These are phyloP conservation scores for Tilletia setariae DNA, from an alignment of 1,284 basidiomycete species.

Conservation along the genomic window DNA sequence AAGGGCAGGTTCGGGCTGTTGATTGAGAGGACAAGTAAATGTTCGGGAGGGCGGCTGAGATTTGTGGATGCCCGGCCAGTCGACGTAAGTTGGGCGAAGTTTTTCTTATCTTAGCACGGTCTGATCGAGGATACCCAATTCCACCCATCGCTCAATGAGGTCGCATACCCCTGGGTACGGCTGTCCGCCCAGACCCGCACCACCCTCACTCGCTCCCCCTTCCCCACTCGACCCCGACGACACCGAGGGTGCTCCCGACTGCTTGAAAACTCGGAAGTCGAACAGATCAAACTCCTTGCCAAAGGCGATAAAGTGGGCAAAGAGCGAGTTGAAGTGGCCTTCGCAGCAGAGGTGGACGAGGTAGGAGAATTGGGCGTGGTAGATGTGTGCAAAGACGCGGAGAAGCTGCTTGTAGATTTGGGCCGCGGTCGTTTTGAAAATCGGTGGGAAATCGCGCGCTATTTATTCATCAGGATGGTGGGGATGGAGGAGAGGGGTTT, in stretches of 20 bases:
- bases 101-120: slow-evolving; percentile 31
- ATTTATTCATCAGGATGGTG: slow-evolving; percentile 16
- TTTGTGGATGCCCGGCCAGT: too few species aligned
- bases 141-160: slow-evolving; percentile 84
- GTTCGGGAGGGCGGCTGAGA: too few species aligned
- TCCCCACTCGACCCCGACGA: slow-evolving; percentile 25
- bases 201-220: slow-evolving; percentile 1
- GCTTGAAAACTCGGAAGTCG: slow-evolving; percentile 69
- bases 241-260: neutral
- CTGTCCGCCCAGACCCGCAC: slow-evolving; percentile 19
- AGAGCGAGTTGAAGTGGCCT: slow-evolving; percentile 96
- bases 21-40: too few species aligned
- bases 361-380: slow-evolving; percentile 87
- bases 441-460: slow-evolving; percentile 86
- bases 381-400: slow-evolving; percentile 95
- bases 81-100: too few species aligned
- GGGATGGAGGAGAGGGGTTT: neutral
- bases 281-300: slow-evolving; percentile 77
- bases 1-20: too few species aligned
- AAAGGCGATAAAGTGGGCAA: slow-evolving; percentile 93
- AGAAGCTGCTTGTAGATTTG: slow-evolving; percentile 96
- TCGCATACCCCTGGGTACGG: slow-evolving; percentile 67
- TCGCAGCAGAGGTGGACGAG: slow-evolving; percentile 89
- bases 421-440: slow-evolving; percentile 87
- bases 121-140: slow-evolving; percentile 68